A percentile compares a stretch with the other conserved stretches of the same genome.
These are phyloP conservation scores for Fusarium drepaniforme DNA, from an alignment of 2,329 filamentous ascomycete genomes.

Conservation along the genomic window DNA sequence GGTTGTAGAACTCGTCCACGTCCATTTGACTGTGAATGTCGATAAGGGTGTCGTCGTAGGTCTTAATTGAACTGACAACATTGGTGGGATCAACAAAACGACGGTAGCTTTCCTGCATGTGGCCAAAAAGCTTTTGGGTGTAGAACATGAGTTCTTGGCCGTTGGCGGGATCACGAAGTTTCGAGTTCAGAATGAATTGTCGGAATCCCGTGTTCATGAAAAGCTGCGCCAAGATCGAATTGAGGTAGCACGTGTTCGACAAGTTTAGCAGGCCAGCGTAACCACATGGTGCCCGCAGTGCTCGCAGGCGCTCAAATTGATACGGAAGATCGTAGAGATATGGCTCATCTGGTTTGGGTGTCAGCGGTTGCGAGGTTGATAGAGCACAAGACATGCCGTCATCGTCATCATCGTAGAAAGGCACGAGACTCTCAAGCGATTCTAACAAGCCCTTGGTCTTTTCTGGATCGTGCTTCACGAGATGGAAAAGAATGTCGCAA, in stretches of 20 bases:
- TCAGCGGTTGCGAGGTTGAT: conserved; percentile 21
- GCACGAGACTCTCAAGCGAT: conserved; percentile 49
- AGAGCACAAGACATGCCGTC: conserved; percentile 51
- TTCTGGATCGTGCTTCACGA: conserved; percentile 64
- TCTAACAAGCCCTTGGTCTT: conserved; percentile 66
- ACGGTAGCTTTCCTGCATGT: conserved; percentile 85
- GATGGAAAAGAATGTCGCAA: conserved; percentile 68
- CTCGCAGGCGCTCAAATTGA: conserved; percentile 73
- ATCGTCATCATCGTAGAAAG: conserved; percentile 52
- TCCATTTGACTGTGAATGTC: conserved; percentile 96
- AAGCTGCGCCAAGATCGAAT: conserved; percentile 92
- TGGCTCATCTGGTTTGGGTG: conserved; percentile 51
- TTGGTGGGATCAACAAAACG: conserved; percentile 79
- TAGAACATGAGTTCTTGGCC: conserved; percentile 78
- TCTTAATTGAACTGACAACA: conserved; percentile 82
- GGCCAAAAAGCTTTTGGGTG: conserved; percentile 85
- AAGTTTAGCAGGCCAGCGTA: conserved; percentile 93
- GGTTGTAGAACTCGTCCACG: conserved; percentile 96
- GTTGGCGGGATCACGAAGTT: conserved; percentile 64
- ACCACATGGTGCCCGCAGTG: conserved; percentile 81
- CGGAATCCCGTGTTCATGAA: conserved; percentile 96
- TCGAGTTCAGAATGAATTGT: conserved; percentile 80
- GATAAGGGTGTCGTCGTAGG: conserved; percentile 84
- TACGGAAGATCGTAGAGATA: conserved; percentile 73
- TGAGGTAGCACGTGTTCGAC: conserved; percentile 97